Base-by-base conservation (phyloP, 169 alveolate genomes). In the Eimeria acervulina region DNA sequence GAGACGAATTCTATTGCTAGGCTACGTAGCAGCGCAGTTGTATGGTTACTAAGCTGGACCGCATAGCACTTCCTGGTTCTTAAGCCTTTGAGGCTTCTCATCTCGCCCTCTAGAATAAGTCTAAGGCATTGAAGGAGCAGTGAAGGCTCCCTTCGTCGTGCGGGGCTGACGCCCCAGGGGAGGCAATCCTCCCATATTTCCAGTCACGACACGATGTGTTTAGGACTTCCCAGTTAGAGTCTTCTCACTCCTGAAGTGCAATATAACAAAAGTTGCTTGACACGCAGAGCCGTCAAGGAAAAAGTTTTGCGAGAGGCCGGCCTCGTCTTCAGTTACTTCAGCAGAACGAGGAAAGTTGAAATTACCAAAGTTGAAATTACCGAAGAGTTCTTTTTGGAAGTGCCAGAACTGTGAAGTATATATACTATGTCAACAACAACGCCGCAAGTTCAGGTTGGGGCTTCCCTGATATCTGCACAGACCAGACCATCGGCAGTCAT, bases 401-500 rank as follows among this genome's bases (percentile, higher is more conserved):
- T 36, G n/a, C n/a, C n/a, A 70, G 6, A 70, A 70, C 3, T 6
- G 40, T 63, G 40, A 28, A 28, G 12, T 31, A 10, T 28, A 28
- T 31, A 33, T 17, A 36, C 3, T 19, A 10, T 78, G 33, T 26
- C 23, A 40, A 17, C 23, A 21, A 42, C 26, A 40, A n/a, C 4
- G n/a, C 4, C 0, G 88, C 88, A 78, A 40, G 23, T 23, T 78
- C 59, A 47, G 36, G 68, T 28, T 78, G 59, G 63, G 88, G 36
- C 88, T 78, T 78, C 66, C 59, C 21, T 78, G 44, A 40, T 10
- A 28, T 23, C 40, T n/a, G 66, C 7, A 78, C 23, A 8, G 88
- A 78, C 88, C 59, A 44, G 88, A 47, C 88, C 88, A 47, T 26
- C 66, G 59, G 66, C 66, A 3, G 88, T 23, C 66, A 44, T 10